A percentile compares a stretch with the other conserved stretches of the same genome.
These are phyloP conservation scores for Emmonsia crescens DNA, from an alignment of 2,329 filamentous ascomycete genomes.

Conservation along the genomic window DNA sequence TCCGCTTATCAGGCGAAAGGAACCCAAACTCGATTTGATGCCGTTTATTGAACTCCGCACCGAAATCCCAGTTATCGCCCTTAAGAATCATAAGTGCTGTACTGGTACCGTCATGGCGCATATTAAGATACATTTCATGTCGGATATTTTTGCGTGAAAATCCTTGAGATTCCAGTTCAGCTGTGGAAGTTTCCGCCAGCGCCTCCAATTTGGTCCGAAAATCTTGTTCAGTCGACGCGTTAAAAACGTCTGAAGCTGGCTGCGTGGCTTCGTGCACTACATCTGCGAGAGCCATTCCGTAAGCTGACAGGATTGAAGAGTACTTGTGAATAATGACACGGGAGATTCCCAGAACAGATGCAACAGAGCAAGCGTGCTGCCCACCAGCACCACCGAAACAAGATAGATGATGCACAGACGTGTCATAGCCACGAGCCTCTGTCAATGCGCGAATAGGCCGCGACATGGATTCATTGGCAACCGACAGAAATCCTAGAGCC, in stretches of 20 bases:
- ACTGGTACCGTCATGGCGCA: conserved; percentile 43
- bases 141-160: conserved; percentile 32
- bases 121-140: conserved; percentile 36
- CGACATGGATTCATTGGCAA: conserved; percentile 35
- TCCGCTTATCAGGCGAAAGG: conserved; percentile 62
- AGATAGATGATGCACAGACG: conserved; percentile 77
- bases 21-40: conserved; percentile 91
- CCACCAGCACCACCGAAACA: conserved; percentile 89
- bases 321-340: conserved; percentile 85
- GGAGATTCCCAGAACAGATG: conserved; percentile 68
- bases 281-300: conserved; percentile 85
- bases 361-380: conserved; percentile 86
- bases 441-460: conserved; percentile 82
- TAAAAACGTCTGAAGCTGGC: conserved; percentile 45
- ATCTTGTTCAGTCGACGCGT: conserved; percentile 21
- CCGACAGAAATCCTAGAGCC: conserved; percentile 32
- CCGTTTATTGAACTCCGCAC: conserved; percentile 69
- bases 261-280: conserved; percentile 80
- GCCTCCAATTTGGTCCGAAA: conserved; percentile 64
- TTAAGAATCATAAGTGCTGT: conserved; percentile 40
- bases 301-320: conserved; percentile 82
- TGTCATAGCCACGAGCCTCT: conserved; percentile 85
- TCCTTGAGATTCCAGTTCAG: conserved; percentile 34
- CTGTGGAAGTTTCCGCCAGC: conserved; percentile 52
- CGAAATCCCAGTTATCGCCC: conserved; percentile 69